These are phyloP conservation scores for Thielaviopsis ethacetica DNA, from an alignment of 2,329 filamentous ascomycete genomes.

Conservation along the genomic window DNA sequence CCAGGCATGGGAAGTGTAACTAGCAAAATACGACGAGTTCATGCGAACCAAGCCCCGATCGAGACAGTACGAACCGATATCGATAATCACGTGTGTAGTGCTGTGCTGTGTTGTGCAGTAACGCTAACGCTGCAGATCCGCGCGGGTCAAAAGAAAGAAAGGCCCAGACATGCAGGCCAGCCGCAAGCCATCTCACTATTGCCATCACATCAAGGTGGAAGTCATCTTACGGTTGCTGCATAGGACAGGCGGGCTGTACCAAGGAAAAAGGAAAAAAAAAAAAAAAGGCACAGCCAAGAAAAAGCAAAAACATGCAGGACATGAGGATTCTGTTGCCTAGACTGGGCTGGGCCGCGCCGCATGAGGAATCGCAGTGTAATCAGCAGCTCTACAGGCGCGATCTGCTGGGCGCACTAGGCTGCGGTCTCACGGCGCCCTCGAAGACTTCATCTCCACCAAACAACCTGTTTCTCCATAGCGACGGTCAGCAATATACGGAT, in stretches of 20 bases:
- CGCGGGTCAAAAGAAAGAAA: not conserved
- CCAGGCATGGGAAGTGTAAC: not conserved
- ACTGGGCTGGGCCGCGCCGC: not conserved
- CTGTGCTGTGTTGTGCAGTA: not conserved
- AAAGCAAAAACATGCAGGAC: not conserved
- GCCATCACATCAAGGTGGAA: not conserved
- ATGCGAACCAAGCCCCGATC: not conserved
- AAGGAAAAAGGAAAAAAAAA: not conserved
- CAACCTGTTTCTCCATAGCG: slow-evolving; percentile 5
- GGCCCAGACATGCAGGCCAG: not conserved
- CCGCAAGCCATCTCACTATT: not conserved
- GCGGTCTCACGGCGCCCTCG: not conserved
- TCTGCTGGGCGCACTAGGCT: slow-evolving; percentile 7
- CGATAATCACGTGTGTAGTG: not conserved
- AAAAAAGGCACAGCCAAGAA: not conserved
- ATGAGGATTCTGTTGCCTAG: not conserved
- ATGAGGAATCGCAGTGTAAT: not conserved
- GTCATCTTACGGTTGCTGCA: not conserved
- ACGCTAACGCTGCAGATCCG: not conserved
- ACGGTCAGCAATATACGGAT: not conserved
- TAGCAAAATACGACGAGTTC: not conserved
- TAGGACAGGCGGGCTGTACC: too few species aligned
- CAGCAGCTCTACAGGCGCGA: slow-evolving; percentile 1
- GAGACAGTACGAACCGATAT: not conserved
- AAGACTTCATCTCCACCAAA: slow-evolving; percentile 9